phyloP scores from a whole-genome alignment of 306 rosid genomes.

The peach (Prunus persica) region DNA sequence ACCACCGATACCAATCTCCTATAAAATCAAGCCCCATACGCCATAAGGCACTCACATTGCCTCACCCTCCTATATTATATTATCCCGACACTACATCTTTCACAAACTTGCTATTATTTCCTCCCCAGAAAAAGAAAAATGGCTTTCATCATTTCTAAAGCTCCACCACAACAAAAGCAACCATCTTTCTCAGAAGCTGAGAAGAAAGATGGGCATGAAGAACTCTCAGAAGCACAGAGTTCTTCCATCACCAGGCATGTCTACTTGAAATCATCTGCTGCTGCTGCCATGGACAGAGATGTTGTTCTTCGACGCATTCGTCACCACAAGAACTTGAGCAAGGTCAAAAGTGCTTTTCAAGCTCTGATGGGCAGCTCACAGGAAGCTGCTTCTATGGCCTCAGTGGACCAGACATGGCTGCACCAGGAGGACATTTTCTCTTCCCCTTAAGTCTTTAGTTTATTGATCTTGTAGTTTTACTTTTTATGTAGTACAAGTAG shows the following conservation, averaged over 20 bases:
- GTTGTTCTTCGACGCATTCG: constrained; percentile 65
- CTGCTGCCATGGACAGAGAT: constrained; percentile 50
- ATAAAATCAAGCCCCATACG: not conserved
- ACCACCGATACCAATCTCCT: not conserved
- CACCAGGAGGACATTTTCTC: constrained; percentile 47
- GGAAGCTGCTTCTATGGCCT: not conserved
- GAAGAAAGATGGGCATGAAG: constrained; percentile 16
- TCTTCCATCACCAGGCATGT: constrained; percentile 47
- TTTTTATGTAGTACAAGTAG: not conserved
- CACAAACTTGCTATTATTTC: not conserved
- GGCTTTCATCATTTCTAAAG: constrained; percentile 38
- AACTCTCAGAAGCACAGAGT: not conserved
- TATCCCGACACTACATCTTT: not conserved
- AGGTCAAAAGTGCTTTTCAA: constrained; percentile 43
- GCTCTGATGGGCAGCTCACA: constrained; percentile 24
- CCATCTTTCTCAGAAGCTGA: constrained; percentile 30
- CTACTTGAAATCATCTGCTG: constrained; percentile 41
- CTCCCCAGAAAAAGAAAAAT: constrained; percentile 6
- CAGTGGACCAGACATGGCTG: not conserved
- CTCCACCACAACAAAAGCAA: constrained; percentile 5
- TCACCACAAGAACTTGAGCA: constrained; percentile 48
- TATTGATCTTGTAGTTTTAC: not conserved
- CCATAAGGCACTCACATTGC: constrained; percentile 2
- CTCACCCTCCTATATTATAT: too few species aligned
- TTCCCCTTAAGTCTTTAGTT: constrained; percentile 37